Base-by-base conservation (phyloP, 2,329 filamentous ascomycete genomes). In the Penicillium psychrosexuale region DNA sequence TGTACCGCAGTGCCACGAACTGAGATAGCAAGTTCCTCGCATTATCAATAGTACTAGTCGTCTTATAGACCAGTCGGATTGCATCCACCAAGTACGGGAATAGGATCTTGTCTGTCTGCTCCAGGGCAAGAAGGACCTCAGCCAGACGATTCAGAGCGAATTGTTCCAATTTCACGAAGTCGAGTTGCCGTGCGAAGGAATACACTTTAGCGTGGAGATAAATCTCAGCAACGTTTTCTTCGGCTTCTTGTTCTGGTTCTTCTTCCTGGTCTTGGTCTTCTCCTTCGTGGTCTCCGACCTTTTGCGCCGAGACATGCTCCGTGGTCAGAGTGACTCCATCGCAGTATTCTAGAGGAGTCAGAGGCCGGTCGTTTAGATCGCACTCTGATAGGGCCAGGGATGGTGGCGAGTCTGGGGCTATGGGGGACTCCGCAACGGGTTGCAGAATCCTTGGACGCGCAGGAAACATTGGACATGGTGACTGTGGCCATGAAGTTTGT, bases 131-230 rank as follows among this genome's bases (percentile, higher is more conserved):
- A 24, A 57, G 51, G 2, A 54, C 27, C 45, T 54, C 13, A 2
- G 55, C 36, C 11, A 57, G 28, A 15, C 39, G 34, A 9, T 50
- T 43, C 19, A 57, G 9, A 8, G 55, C 22, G 1, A 54, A 47
- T 4, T 45, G 27, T n/a, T 50, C 22, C 33, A 57, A 19, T 28
- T 48, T 57, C 1, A 7, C 36, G 8, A 57, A 54, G 1, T 40
- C 17, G 2, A 39, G 40, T 17, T 54, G 51, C 11, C 24, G 4
- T 8, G 52, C 52, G 12, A 57, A 54, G n/a, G 31, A 57, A 12
- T 57, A 57, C 3, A 57, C 31, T 17, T 54, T 50, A 0, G 55
- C 40, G 17, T 57, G 55, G 11, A 56, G 31, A 30, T 53, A 37
- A 11, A 53, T 49, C 24, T 53, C 51, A 2, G 30, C 36, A 0